A percentile compares a stretch with the other conserved stretches of the same genome.
phyloP scores from a whole-genome alignment of 2,329 filamentous ascomycete species.

The Aspergillus tanneri region DNA sequence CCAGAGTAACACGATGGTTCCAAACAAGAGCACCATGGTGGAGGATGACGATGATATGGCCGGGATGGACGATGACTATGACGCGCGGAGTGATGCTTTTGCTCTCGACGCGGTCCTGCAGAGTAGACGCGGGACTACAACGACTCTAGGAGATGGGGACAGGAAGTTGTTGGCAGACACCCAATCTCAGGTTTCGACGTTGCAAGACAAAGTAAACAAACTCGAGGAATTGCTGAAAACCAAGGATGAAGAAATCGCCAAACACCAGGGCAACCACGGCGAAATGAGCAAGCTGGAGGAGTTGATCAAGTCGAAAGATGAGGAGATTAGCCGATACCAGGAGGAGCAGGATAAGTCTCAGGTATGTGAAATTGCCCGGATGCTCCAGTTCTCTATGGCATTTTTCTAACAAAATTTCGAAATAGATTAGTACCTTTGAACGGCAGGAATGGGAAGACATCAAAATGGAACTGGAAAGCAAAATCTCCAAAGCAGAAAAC shows the following conservation, averaged over 20 bases:
- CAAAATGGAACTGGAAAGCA: constrained; percentile 67
- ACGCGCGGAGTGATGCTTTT: constrained; percentile 63
- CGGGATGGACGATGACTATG: constrained; percentile 56
- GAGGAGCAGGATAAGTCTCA: constrained; percentile 55
- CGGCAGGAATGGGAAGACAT: constrained; percentile 69
- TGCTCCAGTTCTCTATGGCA: not conserved
- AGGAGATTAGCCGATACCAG: constrained; percentile 63
- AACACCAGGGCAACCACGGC: constrained; percentile 59
- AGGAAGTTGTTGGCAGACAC: constrained; percentile 76
- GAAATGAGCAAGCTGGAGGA: constrained; percentile 67
- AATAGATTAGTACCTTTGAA: constrained; percentile 56
- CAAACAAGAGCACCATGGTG: constrained; percentile 96
- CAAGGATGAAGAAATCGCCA: constrained; percentile 68
- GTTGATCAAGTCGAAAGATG: constrained; percentile 67
- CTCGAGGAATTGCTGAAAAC: constrained; percentile 68
- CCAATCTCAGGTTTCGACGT: constrained; percentile 69
- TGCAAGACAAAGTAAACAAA: constrained; percentile 70
- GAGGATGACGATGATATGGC: constrained; percentile 82
- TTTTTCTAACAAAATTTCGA: constrained; percentile 9
- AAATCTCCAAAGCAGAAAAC: constrained; percentile 70
- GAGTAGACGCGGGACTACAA: constrained; percentile 50
- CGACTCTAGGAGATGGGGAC: constrained; percentile 57
- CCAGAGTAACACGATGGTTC: constrained; percentile 93
- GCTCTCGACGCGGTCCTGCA: constrained; percentile 54
- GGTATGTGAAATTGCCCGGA: constrained; percentile 30